Base-by-base conservation (phyloP, 495 filamentous ascomycete species). In the Podospora australis region DNA sequence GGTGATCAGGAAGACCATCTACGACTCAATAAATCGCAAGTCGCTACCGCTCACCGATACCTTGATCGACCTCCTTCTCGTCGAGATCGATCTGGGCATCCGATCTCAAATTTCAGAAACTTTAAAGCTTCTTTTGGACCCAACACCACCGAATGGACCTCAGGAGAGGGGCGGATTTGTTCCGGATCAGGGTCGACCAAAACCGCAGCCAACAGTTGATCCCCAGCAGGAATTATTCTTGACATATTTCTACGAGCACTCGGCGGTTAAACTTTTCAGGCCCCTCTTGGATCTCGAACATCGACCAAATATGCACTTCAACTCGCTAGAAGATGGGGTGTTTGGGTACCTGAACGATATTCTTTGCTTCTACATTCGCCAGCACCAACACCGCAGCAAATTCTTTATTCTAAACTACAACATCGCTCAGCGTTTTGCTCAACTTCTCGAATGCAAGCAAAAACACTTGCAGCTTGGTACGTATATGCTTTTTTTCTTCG, bases 91-190 rank as follows among this genome's bases (percentile, higher is more conserved):
- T 65, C 74, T 97, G 10, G 92, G 92, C 0, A 88, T 97, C 50
- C 96, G 96, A 70, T 89, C 88, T 22, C 94, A 97, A 61, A 84
- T 97, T 57, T 87, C 92, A 9, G 92, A 98, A 68, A 88, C 92
- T 21, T 85, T 98, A 62, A 96, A 95, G 66, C 83, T 97, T 16
- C 73, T 98, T 20, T 77, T 97, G 14, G 94, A 97, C 57, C 89
- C 88, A n/a, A 79, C 81, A 44, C 77, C 79, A 16, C 68, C 73
- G 6, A 26, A 39, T 74, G 16, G 63, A 69, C 70, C 71, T 52
- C 88, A 95, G 1, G 40, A 74, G 50, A 81, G 82, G 45, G 78
- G 73, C 56, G 90, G 94, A 48, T 82, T 83, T 53, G n/a, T n/a
- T n/a, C n/a, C n/a, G n/a, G n/a, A n/a, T n/a, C 32, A 53, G 19